phyloP scores from a whole-genome alignment of 2,329 filamentous ascomycete species.

The Tolypocladium tropicale region DNA sequence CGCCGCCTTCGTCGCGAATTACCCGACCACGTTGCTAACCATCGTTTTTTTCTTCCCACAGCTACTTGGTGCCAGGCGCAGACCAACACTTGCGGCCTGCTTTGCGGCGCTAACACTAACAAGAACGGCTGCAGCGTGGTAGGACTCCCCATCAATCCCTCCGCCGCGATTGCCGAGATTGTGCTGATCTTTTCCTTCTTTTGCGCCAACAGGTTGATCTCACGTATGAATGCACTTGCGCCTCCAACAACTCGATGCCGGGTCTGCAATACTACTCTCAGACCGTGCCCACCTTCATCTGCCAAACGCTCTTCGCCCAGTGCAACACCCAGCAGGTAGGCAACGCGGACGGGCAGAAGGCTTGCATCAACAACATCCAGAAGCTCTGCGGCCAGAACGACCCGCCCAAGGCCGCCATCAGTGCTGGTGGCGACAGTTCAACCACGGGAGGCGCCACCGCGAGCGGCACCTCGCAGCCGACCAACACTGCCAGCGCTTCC shows the following conservation, averaged over 20 bases:
- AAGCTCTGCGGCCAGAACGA: slow-evolving; percentile 31
- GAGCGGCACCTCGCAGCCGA: slow-evolving; percentile 13
- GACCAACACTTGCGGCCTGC: slow-evolving; percentile 36
- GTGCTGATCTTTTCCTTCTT: slow-evolving; percentile 1
- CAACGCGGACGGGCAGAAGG: slow-evolving; percentile 31
- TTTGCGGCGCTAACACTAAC: slow-evolving; percentile 30
- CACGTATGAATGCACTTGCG: slow-evolving; percentile 38
- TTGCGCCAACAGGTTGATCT: slow-evolving; percentile 23
- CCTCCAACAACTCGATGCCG: slow-evolving; percentile 34
- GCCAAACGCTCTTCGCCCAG: slow-evolving; percentile 34
- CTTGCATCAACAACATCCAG: slow-evolving; percentile 37
- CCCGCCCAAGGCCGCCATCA: slow-evolving; percentile 23
- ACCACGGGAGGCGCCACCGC: slow-evolving; percentile 17
- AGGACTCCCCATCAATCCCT: slow-evolving; percentile 12
- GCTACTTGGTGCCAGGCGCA: slow-evolving; percentile 42
- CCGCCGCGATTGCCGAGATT: neutral
- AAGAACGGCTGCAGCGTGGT: slow-evolving; percentile 37
- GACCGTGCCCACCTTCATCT: slow-evolving; percentile 43
- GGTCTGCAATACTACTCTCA: slow-evolving; percentile 43
- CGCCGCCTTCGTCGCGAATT: neutral
- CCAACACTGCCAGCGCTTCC: slow-evolving; percentile 12
- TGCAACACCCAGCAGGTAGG: slow-evolving; percentile 35
- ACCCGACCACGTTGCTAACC: neutral
- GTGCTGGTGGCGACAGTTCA: slow-evolving; percentile 9
- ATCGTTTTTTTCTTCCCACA: slow-evolving; percentile 14